Evolutionary conservation across 768 basidiomycete genomes (phyloP), one percentile per base, ranked within the genome.

Genomic region (Panaeolus papilionaceus): DNA sequence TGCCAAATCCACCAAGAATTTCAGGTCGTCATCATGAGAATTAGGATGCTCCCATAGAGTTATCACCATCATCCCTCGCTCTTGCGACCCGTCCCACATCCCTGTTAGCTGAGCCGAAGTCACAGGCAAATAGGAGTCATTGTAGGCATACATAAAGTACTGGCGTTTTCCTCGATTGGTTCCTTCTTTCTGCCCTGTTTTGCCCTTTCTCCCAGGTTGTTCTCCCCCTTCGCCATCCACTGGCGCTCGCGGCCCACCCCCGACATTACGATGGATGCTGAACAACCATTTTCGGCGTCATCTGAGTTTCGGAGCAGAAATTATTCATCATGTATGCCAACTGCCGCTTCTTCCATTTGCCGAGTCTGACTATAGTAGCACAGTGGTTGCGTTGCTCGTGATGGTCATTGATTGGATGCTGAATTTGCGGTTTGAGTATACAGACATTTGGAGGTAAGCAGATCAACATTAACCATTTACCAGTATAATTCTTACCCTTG

Each of bases 281-380:
- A 45, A 3, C 54, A 58, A 58, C 26, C 54, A 8, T 58, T 58
- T 58, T 58, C 54, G 20, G n/a, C 54, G 4, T 58, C 54, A 37
- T 3, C 28, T 33, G 28, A 33, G 14, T 58, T 58, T 37, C 54
- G 54, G 54, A 37, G 7, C 28, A 58, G 54, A 20, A 51, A 51
- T 11, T 51, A 51, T 51, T 51, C 47, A 20, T 51, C 47, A 18
- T 26, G 47, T 51, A 23, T 5, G 47, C 2, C 42, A 6, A 18
- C 16, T 1, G 1, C 47, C 23, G 7, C n/a, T 18, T 14, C 2
- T 20, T 5, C 11, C 47, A 23, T 49, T 12, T 23, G 26, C 6
- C 23, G 47, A 26, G 1, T n/a, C 47, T 23, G 7, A 23, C 47
- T 2, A 9, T 4, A 26, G 23, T 9, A 5, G 1, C 20, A 49